Base-by-base conservation (phyloP, 257 asterid species). In the Nicotiana tomentosiformis region DNA sequence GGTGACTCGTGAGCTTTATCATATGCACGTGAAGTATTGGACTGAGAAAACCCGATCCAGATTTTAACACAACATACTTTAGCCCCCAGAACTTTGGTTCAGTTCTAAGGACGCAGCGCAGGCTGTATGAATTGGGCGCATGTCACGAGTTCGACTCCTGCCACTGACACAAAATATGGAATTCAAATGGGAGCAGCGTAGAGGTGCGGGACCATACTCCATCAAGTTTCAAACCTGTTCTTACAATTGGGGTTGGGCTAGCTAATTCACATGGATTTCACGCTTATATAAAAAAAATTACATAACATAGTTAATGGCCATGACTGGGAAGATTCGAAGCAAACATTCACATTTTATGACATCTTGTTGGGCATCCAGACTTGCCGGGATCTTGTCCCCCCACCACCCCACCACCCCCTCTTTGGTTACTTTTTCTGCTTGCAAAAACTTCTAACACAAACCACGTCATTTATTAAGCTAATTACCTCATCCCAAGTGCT, bases 401-500 rank as follows among this genome's bases (percentile, higher is more conserved):
- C 37, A 5, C 35, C 35, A 0, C 35, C 23, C 12, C 30, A 4
- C 4, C 30, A 3, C 2, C 15, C 30, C 14, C 15, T 8, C 32
- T 20, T 61, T 9, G 66, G 11, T 61, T 20, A 20, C 32, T 61
- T 5, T 60, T 62, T 10, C 35, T 9, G 33, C 35, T 23, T 62
- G 15, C 10, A 17, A 60, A n/a, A 60, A 60, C 30, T 60, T n/a
- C 30, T n/a, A 61, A 10, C 1, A 61, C 67, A 61, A n/a, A 61
- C 67, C 32, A 23, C 33, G 10, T 23, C 43, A 72, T 43, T 12
- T 15, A 43, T 43, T 51, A 55, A 53, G 16, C 32, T 78, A 79
- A 76, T 56, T 89, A 94, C 98, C 97, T 89, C 87, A 64, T 92
- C 92, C 98, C 98, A 93, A 82, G 91, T 87, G 91, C 95, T 94